Percentiles rank a stretch among this genome's conserved stretches.
These are phyloP conservation scores for Candida neerlandica DNA, from an alignment of 1,139 yeast species.

Conservation along the genomic window DNA sequence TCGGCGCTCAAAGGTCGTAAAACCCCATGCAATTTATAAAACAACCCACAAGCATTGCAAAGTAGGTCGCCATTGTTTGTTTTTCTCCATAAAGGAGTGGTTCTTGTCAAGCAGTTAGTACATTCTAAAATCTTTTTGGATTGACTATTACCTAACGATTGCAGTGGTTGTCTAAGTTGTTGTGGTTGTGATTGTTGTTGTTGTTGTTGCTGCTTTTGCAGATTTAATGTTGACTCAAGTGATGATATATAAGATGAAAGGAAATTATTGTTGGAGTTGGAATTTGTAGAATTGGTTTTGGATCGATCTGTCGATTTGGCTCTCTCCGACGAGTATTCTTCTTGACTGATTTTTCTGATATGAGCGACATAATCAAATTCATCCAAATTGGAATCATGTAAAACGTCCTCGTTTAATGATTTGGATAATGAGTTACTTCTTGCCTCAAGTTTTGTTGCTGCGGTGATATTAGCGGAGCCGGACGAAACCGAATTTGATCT, in stretches of 20 bases:
- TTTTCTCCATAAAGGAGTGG: slow-evolving; percentile 52
- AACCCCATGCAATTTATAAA: slow-evolving; percentile 49
- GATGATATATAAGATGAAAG: slow-evolving; percentile 45
- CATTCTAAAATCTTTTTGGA: slow-evolving; percentile 38
- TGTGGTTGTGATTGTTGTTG: slow-evolving; percentile 23
- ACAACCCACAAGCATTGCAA: slow-evolving; percentile 53
- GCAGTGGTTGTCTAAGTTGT: background rate
- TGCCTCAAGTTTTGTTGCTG: slow-evolving; percentile 10
- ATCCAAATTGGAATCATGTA: slow-evolving; percentile 34
- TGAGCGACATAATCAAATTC: slow-evolving; percentile 54
- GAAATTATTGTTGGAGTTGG: slow-evolving; percentile 24
- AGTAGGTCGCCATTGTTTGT: slow-evolving; percentile 47
- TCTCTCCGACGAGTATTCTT: slow-evolving; percentile 28
- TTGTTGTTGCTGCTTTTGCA: slow-evolving; percentile 18
- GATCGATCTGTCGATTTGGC: slow-evolving; percentile 3
- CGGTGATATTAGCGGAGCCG: background rate
- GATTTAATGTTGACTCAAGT: slow-evolving; percentile 39
- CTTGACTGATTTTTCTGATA: slow-evolving; percentile 46
- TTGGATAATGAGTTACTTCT: slow-evolving; percentile 10
- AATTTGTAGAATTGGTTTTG: background rate
- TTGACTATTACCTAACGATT: background rate
- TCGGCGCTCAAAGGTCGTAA: slow-evolving; percentile 39
- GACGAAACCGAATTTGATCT: slow-evolving; percentile 8
- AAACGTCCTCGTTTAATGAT: slow-evolving; percentile 1
- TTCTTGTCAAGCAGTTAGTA: slow-evolving; percentile 47